A percentile compares a stretch with the other conserved stretches of the same genome.
These are phyloP conservation scores for Teratosphaeriaceae sp. DNA, from an alignment of 2,329 filamentous ascomycete species.

Conservation along the genomic window DNA sequence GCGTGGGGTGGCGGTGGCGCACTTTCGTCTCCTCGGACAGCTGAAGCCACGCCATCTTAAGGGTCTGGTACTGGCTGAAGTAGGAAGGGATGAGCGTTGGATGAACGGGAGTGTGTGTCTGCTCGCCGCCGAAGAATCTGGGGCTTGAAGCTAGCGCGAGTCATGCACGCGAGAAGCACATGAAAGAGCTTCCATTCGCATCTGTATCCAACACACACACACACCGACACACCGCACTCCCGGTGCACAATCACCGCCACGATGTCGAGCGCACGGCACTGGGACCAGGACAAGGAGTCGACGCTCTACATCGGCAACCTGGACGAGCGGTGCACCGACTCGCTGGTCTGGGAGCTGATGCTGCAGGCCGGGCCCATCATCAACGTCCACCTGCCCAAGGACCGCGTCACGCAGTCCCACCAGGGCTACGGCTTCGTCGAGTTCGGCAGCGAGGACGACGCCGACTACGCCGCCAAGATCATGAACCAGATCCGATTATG, in stretches of 20 bases:
- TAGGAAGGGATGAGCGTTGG: not conserved
- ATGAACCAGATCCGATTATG: conserved; percentile 94
- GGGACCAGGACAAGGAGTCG: conserved; percentile 97
- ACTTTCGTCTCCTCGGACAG: conserved; percentile 99
- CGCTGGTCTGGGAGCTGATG: conserved; percentile 95
- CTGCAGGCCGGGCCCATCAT: conserved; percentile 94
- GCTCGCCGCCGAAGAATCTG: not conserved
- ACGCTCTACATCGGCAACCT: conserved; percentile 98
- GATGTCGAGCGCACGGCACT: conserved; percentile 71
- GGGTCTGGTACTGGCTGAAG: not conserved
- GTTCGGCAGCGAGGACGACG: conserved; percentile 90
- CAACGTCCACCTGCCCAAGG: conserved; percentile 96
- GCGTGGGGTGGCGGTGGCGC: conserved; percentile 8
- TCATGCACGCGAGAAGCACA: not conserved
- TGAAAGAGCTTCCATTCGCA: not conserved
- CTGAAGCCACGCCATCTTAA: conserved; percentile 36
- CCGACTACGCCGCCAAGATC: conserved; percentile 91
- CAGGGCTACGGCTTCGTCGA: conserved; percentile 99
- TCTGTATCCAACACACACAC: not conserved
- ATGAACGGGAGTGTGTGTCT: not conserved
- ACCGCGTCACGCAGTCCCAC: conserved; percentile 92
- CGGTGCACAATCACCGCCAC: conserved; percentile 21
- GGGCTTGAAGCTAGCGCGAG: not conserved
- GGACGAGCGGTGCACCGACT: conserved; percentile 88
- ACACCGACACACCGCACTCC: not conserved